These are phyloP conservation scores for Emericellopsis terricola DNA, from an alignment of 495 filamentous ascomycete species.

Conservation along the genomic window DNA sequence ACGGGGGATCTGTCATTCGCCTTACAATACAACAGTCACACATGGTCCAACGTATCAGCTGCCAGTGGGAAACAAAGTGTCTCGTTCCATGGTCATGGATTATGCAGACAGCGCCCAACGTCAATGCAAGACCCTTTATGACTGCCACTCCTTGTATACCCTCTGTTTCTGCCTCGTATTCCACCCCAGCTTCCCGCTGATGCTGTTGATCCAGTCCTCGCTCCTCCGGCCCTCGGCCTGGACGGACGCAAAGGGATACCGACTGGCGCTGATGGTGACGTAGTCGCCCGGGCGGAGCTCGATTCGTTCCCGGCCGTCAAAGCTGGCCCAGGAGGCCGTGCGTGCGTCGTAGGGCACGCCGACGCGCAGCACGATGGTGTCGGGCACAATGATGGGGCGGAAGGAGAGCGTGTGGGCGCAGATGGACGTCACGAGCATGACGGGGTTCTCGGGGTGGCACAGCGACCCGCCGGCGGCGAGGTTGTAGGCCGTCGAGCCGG, in stretches of 20 bases:
- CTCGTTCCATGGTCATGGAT: no score
- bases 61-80: no score
- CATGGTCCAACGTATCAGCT: no score
- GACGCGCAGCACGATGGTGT: conserved; percentile 80
- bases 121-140: no score
- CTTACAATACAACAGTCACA: no score
- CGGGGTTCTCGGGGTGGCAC: conserved; percentile 92
- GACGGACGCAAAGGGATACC: conserved; percentile 87
- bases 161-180: conserved; percentile 74
- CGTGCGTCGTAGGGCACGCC: conserved; percentile 87
- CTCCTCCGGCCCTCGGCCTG: conserved; percentile 52
- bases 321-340: conserved; percentile 85
- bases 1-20: no score
- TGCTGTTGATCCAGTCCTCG: conserved; percentile 88
- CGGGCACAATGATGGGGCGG: conserved; percentile 85
- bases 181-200: conserved; percentile 83
- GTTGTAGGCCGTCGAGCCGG: conserved; percentile 92
- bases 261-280: conserved; percentile 79
- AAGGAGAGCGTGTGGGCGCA: conserved; percentile 94
- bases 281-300: conserved; percentile 86
- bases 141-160: conserved; percentile 33
- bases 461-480: conserved; percentile 89
- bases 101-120: no score
- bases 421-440: conserved; percentile 88
- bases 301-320: conserved; percentile 80